Evolutionary conservation across 805 yeast species (phyloP), one percentile per base, ranked within the genome.

Genomic region (Sugiyamaella marilandica): DNA sequence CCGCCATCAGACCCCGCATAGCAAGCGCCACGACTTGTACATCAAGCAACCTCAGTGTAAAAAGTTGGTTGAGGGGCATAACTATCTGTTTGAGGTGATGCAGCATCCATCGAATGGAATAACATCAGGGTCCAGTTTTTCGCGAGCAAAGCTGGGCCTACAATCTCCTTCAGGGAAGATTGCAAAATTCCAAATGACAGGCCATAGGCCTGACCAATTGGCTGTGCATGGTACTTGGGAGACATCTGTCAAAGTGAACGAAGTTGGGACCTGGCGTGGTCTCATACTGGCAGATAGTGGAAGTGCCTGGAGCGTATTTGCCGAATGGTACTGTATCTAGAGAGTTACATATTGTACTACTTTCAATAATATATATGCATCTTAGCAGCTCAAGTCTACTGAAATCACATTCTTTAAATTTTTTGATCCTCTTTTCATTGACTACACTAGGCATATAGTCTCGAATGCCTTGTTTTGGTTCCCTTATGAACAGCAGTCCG

Each of bases 111-210:
- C 82, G n/a, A 69, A 52, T 70, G 76, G 84, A 2, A 59, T 80
- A 45, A 61, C 67, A 5, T 63, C 72, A 19, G 67, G 65, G 8
- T 58, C 68, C 1, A 76, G 72, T 47, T 65, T 70, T 51, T 71
- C 69, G 37, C 81, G 78, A 57, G 74, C 77, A 53, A 79, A 83
- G 56, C 65, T 87, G 49, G 91, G 85, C 0, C 69, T 92, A 14
- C 90, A 89, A 63, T 79, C 94, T 0, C 99, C 99, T 1, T 79
- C 87, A 1, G 97, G 97, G 0, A 83, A 84, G 57, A 79, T 87
- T 55, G 78, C 77, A 59, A 81, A 84, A 59, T 69, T 91, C 51
- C 67, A 67, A 11, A 85, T 78, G 3, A 77, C 74, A 39, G 62
- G 55, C 10, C 61, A 61, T 31, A 56, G 60, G 3, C 21, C 14